Evolutionary conservation across 805 yeast species (phyloP).

Genomic region (Saturnispora zaruensis): DNA sequence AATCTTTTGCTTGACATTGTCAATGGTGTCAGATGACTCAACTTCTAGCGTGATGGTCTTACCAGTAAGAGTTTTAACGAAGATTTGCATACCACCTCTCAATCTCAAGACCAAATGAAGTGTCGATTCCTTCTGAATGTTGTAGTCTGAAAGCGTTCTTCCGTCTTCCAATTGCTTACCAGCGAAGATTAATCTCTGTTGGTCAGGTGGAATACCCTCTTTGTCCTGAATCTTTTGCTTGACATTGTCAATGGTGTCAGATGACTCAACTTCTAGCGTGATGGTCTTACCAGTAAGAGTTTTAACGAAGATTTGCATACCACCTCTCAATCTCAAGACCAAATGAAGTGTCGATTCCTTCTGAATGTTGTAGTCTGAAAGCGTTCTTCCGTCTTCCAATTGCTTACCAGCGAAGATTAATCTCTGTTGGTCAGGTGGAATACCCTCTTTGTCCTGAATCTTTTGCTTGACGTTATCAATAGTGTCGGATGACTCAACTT

Average conservation of each 20-base stretch:
- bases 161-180: conserved; percentile 99
- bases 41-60: conserved; percentile 83
- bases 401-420: conserved; percentile 41
- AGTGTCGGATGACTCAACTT: conserved; percentile 90
- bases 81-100: conserved; percentile 74
- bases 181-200: conserved; percentile 98
- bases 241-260: conserved; percentile 96
- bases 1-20: conserved; percentile 92
- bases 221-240: conserved; percentile 94
- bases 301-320: conserved; percentile 55
- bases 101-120: conserved; percentile 82
- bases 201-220: conserved; percentile 99
- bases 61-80: conserved; percentile 51
- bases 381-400: conserved; percentile 73
- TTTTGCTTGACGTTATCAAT: conserved; percentile 91
- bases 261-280: conserved; percentile 94
- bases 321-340: conserved; percentile 85
- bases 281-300: conserved; percentile 57
- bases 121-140: conserved; percentile 99
- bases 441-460: conserved; percentile 92
- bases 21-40: conserved; percentile 95
- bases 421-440: conserved; percentile 39
- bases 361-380: conserved; percentile 67
- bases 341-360: conserved; percentile 57
- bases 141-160: conserved; percentile 98